phyloP scores from a whole-genome alignment of 805 yeast species.

The Candida maesae region DNA sequence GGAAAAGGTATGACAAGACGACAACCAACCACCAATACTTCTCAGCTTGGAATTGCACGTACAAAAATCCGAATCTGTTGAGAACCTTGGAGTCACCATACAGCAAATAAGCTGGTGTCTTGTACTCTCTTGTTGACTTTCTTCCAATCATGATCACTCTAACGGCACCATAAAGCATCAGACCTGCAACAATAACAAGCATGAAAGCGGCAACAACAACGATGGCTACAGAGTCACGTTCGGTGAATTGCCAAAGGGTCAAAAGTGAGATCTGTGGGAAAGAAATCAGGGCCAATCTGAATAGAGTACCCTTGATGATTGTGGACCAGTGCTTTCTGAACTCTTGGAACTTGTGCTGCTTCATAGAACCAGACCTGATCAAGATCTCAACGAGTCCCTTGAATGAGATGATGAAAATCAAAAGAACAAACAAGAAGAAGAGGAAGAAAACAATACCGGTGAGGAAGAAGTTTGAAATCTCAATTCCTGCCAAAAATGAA shows the following conservation, averaged over 20 bases:
- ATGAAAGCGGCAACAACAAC: constrained; percentile 75
- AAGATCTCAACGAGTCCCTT: constrained; percentile 66
- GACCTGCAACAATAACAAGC: constrained; percentile 50
- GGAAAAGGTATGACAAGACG: constrained; percentile 57
- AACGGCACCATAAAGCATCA: constrained; percentile 68
- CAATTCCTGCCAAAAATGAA: constrained; percentile 78
- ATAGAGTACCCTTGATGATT: constrained; percentile 85
- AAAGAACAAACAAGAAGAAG: constrained; percentile 63
- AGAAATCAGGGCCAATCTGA: constrained; percentile 76
- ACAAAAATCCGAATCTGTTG: constrained; percentile 87
- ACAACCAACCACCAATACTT: constrained; percentile 78
- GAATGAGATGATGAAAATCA: constrained; percentile 53
- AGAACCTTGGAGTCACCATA: constrained; percentile 79
- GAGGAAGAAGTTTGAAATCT: constrained; percentile 78
- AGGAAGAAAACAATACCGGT: constrained; percentile 84
- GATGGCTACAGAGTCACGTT: constrained; percentile 78
- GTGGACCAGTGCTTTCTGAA: constrained; percentile 80
- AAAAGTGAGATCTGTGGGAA: constrained; percentile 83
- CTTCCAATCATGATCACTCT: constrained; percentile 75
- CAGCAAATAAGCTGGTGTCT: constrained; percentile 88
- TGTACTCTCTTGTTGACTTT: constrained; percentile 64
- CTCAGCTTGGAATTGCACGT: constrained; percentile 87
- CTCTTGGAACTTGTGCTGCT: constrained; percentile 60
- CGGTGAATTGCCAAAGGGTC: constrained; percentile 86
- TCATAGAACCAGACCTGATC: constrained; percentile 54